Evolutionary conservation across 2,329 filamentous ascomycete genomes (phyloP).

Genomic region (Zymoseptoria crescenta): DNA sequence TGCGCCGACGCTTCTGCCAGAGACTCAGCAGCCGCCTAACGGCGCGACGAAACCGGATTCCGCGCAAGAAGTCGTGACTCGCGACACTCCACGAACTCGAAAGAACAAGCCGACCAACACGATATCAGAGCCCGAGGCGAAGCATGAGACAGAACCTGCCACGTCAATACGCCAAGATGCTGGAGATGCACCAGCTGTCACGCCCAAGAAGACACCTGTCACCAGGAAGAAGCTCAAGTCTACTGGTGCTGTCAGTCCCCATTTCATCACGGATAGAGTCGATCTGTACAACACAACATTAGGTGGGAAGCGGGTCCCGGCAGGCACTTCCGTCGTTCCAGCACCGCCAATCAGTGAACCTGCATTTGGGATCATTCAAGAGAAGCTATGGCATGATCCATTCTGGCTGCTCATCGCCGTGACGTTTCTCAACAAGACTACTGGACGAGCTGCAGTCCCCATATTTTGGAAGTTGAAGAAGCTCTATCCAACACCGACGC

Average conservation of each 20-base stretch:
- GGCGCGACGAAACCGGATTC: neutral
- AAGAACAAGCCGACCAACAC: neutral
- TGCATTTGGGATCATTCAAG: conserved; percentile 75
- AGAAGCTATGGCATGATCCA: conserved; percentile 64
- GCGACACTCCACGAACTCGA: neutral
- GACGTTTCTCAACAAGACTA: conserved; percentile 76
- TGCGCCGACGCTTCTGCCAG: neutral
- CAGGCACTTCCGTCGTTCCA: conserved; percentile 40
- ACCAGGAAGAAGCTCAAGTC: conserved; percentile 12
- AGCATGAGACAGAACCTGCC: neutral
- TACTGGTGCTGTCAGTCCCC: conserved; percentile 21
- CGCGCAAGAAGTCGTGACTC: neutral
- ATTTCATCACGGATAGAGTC: conserved; percentile 25
- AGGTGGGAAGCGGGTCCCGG: conserved; percentile 15
- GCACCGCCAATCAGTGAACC: conserved; percentile 60
- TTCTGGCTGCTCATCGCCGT: conserved; percentile 76
- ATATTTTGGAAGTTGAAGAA: conserved; percentile 62
- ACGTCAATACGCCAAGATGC: neutral
- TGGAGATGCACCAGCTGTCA: neutral
- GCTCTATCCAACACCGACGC: conserved; percentile 58
- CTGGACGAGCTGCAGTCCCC: conserved; percentile 66
- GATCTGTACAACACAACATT: conserved; percentile 23
- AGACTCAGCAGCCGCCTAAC: neutral
- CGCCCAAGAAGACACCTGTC: conserved; percentile 1
- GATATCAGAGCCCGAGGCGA: neutral